A percentile compares a stretch with the other conserved stretches of the same genome.
Conservation (phyloP, 2,329 filamentous ascomycete genomes). For the Epichloe hybrida region DNA sequence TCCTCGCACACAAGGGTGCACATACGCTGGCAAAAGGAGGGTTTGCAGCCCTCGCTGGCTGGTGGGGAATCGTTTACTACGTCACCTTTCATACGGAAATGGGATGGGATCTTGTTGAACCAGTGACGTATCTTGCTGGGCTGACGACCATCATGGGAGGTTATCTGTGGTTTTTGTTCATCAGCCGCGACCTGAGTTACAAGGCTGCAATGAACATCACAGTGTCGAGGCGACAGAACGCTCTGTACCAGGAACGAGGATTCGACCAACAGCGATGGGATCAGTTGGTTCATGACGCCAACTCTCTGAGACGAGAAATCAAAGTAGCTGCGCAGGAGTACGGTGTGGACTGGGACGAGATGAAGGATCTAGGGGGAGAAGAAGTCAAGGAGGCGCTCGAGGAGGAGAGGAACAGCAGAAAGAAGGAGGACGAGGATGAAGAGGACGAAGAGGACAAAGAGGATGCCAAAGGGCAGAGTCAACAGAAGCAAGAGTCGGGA, state of each 20-base stretch:
- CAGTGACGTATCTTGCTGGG: constrained; percentile 80
- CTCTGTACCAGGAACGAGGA: constrained; percentile 60
- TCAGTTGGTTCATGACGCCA: constrained; percentile 63
- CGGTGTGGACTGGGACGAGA: constrained; percentile 81
- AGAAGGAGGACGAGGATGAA: constrained; percentile 22
- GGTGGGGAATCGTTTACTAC: constrained; percentile 75
- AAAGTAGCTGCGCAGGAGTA: constrained; percentile 72
- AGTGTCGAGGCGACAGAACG: constrained; percentile 61
- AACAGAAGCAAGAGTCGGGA: constrained; percentile 7
- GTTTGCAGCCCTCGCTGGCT: constrained; percentile 56
- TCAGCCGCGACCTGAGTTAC: constrained; percentile 81
- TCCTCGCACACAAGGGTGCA: constrained; percentile 60
- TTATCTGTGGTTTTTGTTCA: constrained; percentile 88
- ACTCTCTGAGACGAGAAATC: constrained; percentile 64
- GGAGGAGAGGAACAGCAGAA: constrained; percentile 31
- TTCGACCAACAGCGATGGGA: constrained; percentile 73
- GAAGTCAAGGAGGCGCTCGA: constrained; percentile 45
- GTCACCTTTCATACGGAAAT: constrained; percentile 58
- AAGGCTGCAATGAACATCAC: constrained; percentile 78
- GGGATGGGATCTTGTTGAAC: constrained; percentile 87
- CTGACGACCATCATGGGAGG: constrained; percentile 75
- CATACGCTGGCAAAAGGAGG: constrained; percentile 68
- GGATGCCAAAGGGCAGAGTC: constrained; percentile 5
- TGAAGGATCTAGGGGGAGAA: constrained; percentile 55
- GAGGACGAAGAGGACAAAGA: constrained; percentile 24